phyloP scores from a whole-genome alignment of 768 basidiomycete genomes.

The Russula emetica region DNA sequence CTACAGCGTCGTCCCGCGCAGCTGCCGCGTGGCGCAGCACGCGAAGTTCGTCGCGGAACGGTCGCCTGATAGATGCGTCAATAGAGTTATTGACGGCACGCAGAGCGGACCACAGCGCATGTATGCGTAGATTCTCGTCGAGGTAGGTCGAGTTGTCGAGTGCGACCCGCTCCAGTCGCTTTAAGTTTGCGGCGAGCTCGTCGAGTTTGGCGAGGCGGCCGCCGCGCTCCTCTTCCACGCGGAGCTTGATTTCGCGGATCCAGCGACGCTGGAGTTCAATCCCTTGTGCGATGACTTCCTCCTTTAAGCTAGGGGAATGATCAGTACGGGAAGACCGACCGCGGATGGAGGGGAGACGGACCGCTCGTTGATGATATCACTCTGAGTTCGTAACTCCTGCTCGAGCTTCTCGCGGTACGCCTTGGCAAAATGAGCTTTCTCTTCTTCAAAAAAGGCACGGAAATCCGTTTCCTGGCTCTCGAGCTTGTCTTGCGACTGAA shows the following conservation, averaged over 20 bases:
- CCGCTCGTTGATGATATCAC: constrained; percentile 93
- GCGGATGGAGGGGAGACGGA: constrained; percentile 36
- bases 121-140: constrained; percentile 89
- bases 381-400: constrained; percentile 79
- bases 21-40: constrained; percentile 70
- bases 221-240: constrained; percentile 94
- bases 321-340: background rate
- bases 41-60: constrained; percentile 88
- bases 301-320: constrained; percentile 59
- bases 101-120: constrained; percentile 89
- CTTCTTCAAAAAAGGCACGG: constrained; percentile 73
- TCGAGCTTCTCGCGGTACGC: constrained; percentile 85
- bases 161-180: constrained; percentile 85
- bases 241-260: constrained; percentile 94
- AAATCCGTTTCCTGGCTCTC: constrained; percentile 84
- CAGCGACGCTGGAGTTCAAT: constrained; percentile 96
- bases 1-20: constrained; percentile 66
- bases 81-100: constrained; percentile 70
- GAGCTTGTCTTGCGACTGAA: constrained; percentile 80
- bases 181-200: constrained; percentile 83
- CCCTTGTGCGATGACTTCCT: constrained; percentile 93
- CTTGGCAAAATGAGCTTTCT: constrained; percentile 64
- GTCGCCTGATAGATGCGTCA: constrained; percentile 60
- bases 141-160: constrained; percentile 88
- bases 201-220: constrained; percentile 93